phyloP scores from a whole-genome alignment of 352 stramenopile genomes.

The Globisporangium carolinianum region DNA sequence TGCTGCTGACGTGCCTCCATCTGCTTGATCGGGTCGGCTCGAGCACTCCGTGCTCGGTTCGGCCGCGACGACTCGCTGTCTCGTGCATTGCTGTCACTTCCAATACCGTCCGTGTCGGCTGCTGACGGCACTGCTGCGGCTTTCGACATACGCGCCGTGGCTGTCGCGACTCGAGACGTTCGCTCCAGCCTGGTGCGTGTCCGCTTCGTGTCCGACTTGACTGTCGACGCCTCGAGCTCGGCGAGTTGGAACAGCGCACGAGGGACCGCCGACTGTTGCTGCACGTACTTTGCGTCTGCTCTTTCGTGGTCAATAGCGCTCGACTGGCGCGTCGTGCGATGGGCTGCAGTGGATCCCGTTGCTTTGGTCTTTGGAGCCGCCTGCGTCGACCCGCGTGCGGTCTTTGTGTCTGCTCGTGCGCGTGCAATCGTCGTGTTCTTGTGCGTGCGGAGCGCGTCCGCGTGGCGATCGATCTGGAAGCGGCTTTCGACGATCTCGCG shows the following conservation, averaged over 20 bases:
- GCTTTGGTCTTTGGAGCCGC: too few species aligned
- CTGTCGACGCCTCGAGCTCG: background rate
- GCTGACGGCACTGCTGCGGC: background rate
- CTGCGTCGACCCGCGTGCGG: too few species aligned
- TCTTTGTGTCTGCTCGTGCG: background rate
- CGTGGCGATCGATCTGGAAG: constrained; percentile 37
- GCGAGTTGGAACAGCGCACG: background rate
- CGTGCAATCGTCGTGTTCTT: background rate
- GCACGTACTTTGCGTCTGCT: background rate
- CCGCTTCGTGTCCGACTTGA: background rate
- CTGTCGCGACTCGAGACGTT: background rate
- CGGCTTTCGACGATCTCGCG: constrained; percentile 43
- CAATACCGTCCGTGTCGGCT: background rate
- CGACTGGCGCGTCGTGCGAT: background rate
- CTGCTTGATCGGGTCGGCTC: constrained; percentile 8
- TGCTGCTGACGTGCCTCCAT: constrained; percentile 34
- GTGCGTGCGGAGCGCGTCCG: constrained; percentile 22
- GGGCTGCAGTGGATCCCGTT: background rate
- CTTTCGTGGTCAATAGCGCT: background rate
- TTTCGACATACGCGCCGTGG: background rate
- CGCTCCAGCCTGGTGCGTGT: background rate
- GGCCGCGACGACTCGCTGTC: background rate
- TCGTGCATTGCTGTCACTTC: background rate
- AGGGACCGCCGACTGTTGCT: background rate
- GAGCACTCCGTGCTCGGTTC: background rate